Evolutionary conservation across 441 rosid species (phyloP).

Genomic region (Erodium trifolium): DNA sequence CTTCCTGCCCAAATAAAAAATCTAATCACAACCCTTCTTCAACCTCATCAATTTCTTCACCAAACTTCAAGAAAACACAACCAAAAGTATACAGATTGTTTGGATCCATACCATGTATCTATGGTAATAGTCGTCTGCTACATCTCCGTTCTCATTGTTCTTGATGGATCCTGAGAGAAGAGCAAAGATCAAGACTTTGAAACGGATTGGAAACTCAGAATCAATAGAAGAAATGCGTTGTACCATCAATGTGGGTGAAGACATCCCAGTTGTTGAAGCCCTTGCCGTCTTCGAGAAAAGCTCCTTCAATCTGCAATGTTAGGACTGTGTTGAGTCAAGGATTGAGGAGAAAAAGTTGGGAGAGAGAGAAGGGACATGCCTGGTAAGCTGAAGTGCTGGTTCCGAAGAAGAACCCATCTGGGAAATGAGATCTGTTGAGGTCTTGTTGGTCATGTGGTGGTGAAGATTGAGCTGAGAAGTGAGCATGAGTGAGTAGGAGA

Average conservation of each 20-base stretch:
- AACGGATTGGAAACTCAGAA: background rate
- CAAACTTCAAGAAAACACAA: background rate
- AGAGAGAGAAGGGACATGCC: constrained; percentile 12
- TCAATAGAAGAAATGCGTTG: too few species aligned
- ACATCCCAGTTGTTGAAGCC: constrained; percentile 39
- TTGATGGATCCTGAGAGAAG: constrained; percentile 24
- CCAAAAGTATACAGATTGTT: background rate
- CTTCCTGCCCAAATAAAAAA: constrained; percentile 25
- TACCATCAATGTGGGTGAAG: constrained; percentile 37
- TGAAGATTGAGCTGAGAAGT: background rate
- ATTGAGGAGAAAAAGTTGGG: background rate
- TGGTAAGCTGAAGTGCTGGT: constrained; percentile 33
- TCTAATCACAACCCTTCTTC: background rate
- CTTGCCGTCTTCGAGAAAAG: constrained; percentile 33
- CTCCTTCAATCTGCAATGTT: constrained; percentile 37
- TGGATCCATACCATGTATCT: constrained; percentile 28
- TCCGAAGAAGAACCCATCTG: constrained; percentile 35
- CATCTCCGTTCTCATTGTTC: constrained; percentile 33
- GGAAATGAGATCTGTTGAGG: constrained; percentile 28
- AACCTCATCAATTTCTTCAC: background rate
- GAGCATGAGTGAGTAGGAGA: background rate
- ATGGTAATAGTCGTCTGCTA: constrained; percentile 37
- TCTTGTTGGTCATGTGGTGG: constrained; percentile 9
- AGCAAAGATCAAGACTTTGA: background rate
- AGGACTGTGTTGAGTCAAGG: background rate